Conservation (phyloP, 2,329 filamentous ascomycete species). For the Colletotrichum sp. region DNA sequence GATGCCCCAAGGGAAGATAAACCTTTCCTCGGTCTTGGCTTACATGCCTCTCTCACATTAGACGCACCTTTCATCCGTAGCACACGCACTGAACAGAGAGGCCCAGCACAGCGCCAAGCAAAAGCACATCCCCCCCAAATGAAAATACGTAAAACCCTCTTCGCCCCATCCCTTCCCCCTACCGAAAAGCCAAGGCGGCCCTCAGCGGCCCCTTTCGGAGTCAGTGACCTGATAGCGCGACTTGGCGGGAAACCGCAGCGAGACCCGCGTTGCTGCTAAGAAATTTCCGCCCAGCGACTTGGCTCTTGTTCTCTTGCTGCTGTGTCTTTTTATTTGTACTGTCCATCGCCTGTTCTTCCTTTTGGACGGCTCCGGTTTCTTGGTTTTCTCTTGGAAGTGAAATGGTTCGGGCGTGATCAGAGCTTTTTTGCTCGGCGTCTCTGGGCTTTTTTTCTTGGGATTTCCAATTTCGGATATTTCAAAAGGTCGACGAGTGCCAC, state of each 20-base stretch:
- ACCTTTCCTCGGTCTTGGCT: background rate
- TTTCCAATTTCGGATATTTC: background rate
- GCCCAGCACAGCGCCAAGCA: background rate
- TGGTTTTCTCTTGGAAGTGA: constrained; percentile 6
- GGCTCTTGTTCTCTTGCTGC: background rate
- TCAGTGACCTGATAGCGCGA: constrained; percentile 19
- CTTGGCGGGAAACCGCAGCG: constrained; percentile 10
- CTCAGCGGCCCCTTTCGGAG: constrained; percentile 8
- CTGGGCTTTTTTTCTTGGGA: constrained; percentile 4
- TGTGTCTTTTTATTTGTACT: background rate
- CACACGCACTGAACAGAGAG: background rate
- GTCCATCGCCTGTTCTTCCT: background rate
- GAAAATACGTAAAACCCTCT: background rate
- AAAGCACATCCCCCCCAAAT: background rate
- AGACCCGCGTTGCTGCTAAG: background rate
- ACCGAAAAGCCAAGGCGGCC: constrained; percentile 9
- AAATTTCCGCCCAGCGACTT: background rate
- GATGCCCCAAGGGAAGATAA: background rate
- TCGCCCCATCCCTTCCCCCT: background rate
- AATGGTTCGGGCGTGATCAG: constrained; percentile 5
- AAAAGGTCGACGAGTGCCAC: background rate
- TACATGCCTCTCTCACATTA: background rate
- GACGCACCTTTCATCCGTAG: background rate
- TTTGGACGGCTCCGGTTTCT: background rate
- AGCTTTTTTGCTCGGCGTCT: constrained; percentile 6